Evolutionary conservation across 371 early-diverging fungal species (phyloP).

Genomic region (Mucor racemosus): DNA sequence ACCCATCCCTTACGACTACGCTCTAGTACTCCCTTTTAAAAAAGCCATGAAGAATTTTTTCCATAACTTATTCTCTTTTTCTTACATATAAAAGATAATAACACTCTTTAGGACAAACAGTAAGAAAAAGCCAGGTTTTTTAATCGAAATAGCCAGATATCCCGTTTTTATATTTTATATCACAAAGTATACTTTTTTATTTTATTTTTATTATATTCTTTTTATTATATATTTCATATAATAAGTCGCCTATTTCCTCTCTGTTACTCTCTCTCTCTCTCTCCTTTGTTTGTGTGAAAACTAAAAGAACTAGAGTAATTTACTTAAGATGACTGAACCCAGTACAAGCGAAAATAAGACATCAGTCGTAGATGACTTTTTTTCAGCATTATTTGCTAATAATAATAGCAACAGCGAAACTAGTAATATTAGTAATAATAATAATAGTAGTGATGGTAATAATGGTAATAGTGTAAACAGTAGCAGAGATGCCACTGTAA

Average conservation of each 20-base stretch:
- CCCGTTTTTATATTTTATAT: neutral
- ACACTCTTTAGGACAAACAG: neutral
- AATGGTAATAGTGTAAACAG: slow-evolving; percentile 14
- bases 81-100: neutral
- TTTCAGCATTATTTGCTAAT: slow-evolving; percentile 54
- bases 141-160: neutral
- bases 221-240: neutral
- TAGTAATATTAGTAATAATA: slow-evolving; percentile 38
- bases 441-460: slow-evolving; percentile 56
- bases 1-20: neutral
- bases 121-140: neutral
- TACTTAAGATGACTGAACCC: slow-evolving; percentile 17
- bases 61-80: neutral
- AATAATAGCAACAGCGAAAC: slow-evolving; percentile 9
- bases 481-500: neutral
- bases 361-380: slow-evolving; percentile 55
- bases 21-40: neutral
- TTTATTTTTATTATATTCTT: neutral
- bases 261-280: neutral
- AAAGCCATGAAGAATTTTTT: neutral
- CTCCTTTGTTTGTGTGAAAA: neutral
- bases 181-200: neutral
- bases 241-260: neutral
- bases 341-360: slow-evolving; percentile 13
- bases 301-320: neutral